Evolutionary conservation across 1,139 yeast species (phyloP), one percentile per base, ranked within the genome.

Genomic region (Suhomyces atakaporum): DNA sequence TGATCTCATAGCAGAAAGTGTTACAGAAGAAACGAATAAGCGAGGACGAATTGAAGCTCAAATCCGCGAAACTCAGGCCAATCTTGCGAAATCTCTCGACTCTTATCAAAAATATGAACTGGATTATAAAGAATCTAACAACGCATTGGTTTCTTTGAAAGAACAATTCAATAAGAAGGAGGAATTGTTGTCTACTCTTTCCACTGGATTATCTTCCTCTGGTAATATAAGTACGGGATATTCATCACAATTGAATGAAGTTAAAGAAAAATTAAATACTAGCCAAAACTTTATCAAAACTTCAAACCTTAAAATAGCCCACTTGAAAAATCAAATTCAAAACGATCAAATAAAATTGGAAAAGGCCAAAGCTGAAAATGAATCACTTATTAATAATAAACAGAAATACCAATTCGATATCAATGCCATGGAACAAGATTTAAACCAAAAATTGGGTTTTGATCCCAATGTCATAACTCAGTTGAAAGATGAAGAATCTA

Each of bases 181-280:
- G 52, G 97, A 90, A 45, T 69, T 90, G 14, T 63, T 88, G 11
- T 82, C 95, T 4, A 81, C 95, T 0, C 69, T 94, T 27, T 81
- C 92, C 1, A 90, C 97, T 0, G 98, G 98, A 50, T 81, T 92
- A 10, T 85, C 97, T 0, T 77, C 95, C 0, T 82, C 80, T 39
- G 97, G 96, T 33, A 73, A 68, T 25, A 50, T 81, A 0, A 72
- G 83, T 2, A 86, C 85, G 43, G 83, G 89, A 23, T 92, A 88
- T 56, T 70, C 77, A 39, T 75, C 82, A 3, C 96, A 89, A 51
- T 63, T 89, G 22, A 78, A 79, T 38, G 81, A 78, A 33, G 82
- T 79, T 3, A 84, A 85, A 46, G 74, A 74, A 23, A 69, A 67
- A 30, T 60, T 83, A 3, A 75, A 81, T 36, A 73, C 74, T 11